phyloP scores from a whole-genome alignment of 805 yeast species.

The Metschnikowia continentalis region DNA sequence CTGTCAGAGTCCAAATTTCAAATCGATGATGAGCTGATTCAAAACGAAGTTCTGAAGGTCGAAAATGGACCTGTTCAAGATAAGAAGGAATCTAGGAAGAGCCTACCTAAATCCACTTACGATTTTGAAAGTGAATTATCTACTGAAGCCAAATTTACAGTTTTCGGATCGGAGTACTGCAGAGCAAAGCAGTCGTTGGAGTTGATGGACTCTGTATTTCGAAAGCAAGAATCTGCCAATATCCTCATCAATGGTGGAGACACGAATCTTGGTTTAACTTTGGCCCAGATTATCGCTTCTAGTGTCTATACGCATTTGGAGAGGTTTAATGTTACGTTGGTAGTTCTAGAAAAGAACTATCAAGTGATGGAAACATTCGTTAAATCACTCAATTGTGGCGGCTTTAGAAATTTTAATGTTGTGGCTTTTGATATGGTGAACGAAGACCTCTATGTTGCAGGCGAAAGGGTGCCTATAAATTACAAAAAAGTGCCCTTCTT shows the following conservation, averaged over 20 bases:
- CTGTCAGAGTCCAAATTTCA: conserved; percentile 6
- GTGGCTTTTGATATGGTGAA: conserved; percentile 32
- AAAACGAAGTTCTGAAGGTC: background rate
- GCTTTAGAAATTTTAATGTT: conserved; percentile 20
- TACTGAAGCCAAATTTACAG: conserved; percentile 29
- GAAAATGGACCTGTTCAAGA: background rate
- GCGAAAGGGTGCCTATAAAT: conserved; percentile 30
- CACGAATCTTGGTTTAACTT: conserved; percentile 34
- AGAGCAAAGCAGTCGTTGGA: conserved; percentile 34
- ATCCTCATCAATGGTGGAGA: conserved; percentile 42
- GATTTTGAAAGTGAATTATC: conserved; percentile 17
- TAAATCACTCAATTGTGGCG: conserved; percentile 17
- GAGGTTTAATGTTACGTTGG: conserved; percentile 27
- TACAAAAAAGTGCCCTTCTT: conserved; percentile 37
- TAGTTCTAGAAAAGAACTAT: conserved; percentile 23
- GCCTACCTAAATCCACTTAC: conserved; percentile 4
- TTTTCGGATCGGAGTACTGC: conserved; percentile 33
- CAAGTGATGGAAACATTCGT: conserved; percentile 21
- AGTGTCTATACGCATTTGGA: conserved; percentile 23
- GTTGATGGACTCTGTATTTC: conserved; percentile 19
- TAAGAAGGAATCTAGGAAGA: background rate
- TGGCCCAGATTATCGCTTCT: conserved; percentile 32
- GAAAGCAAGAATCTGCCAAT: conserved; percentile 20
- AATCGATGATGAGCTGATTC: conserved; percentile 8
- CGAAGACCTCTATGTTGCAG: conserved; percentile 33